Evolutionary conservation across 805 yeast genomes (phyloP), one percentile per base, ranked within the genome.

Genomic region (Cyberlindnera sargentensis): DNA sequence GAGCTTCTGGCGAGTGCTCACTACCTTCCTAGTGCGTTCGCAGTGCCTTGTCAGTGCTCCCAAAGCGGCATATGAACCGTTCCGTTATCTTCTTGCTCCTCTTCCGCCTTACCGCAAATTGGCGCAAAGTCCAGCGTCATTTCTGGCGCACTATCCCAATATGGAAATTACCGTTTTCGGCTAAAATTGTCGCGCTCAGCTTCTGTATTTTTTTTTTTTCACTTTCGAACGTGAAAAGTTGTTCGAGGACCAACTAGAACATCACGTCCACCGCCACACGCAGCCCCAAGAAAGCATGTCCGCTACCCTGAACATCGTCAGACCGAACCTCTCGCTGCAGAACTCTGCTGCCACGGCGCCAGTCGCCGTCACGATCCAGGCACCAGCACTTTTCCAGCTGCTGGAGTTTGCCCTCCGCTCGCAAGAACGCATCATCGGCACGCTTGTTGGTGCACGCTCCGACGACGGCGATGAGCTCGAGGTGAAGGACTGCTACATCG

Each of bases 401-500:
- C 71, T 88, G 48, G 93, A 87, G 60, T 80, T 85, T 49, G 69
- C 81, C 26, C 67, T 77, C 45, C 73, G 84, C 65, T 64, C 77
- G 40, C 78, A 67, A 63, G 67, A 70, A 50, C 75, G 93, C 62
- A 77, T 83, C 47, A 80, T 88, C 53, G 96, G 96, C 48, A 84
- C 95, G 10, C 72, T 88, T 47, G 69, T 88, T 38, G 96, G 96
- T 31, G 65, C 74, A 39, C 75, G 95, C 62, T 82, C 90, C 26
- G 95, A 87, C 48, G 95, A 87, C 60, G 95, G 95, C 10, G 67
- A 76, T 15, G 83, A 76, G 55, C 72, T 84, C 37, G 91, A 82
- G 55, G 69, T 88, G 55, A 75, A 78, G 59, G 84, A 79, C 49
- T 84, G 88, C 20, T 88, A 82, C 64, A 74, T 86, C 61, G 93